Base-by-base conservation (phyloP, 2,329 filamentous ascomycete genomes). In the Fusarium nisikadoi region DNA sequence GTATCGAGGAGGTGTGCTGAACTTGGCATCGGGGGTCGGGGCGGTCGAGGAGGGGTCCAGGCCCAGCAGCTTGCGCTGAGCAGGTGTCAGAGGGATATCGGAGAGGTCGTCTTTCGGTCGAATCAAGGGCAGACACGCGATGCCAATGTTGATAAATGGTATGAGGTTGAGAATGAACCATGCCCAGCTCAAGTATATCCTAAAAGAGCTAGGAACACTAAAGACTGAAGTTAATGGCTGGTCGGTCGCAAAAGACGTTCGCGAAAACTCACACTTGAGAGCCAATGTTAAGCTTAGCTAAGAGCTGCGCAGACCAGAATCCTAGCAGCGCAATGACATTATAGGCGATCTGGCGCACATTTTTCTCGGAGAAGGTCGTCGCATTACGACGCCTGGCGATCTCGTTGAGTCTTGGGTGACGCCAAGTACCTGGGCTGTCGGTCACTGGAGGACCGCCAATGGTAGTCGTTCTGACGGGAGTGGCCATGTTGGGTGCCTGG, bases 1-100 rank as follows among this genome's bases (percentile, higher is more conserved):
- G 83, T 97, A 98, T 76, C 94, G 90, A 5, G 95, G 95, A 8
- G 95, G 95, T 2, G 95, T 98, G 76, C 92, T 90, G 81, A 93
- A 97, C 41, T 77, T 79, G 63, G 89, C 88, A 45, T 92, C 91
- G 4, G 94, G 91, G 0, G 91, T 92, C 1, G 92, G 88, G 6
- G 88, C 84, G 5, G 84, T 82, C 6, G 87, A 86, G 65, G 87
- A 89, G 6, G 94, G 91, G 42, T 92, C 88, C 7, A 99, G 89
- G 52, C 94, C 95, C 56, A 99, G 89, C 19, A 97, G 88, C 71
- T 91, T 88, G 68, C 95, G 92, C 84, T 98, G 96, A 46, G 80
- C 78, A 35, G 79, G 70, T 16, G 95, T 98, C 73, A 99, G 88
- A 68, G 95, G 91, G 55, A 99, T 97, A 80, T 99, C 96, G 81